A percentile compares a stretch with the other conserved stretches of the same genome.
Conservation (phyloP, 2,329 filamentous ascomycete genomes). For the Neopestalotiopsis clavispora region DNA sequence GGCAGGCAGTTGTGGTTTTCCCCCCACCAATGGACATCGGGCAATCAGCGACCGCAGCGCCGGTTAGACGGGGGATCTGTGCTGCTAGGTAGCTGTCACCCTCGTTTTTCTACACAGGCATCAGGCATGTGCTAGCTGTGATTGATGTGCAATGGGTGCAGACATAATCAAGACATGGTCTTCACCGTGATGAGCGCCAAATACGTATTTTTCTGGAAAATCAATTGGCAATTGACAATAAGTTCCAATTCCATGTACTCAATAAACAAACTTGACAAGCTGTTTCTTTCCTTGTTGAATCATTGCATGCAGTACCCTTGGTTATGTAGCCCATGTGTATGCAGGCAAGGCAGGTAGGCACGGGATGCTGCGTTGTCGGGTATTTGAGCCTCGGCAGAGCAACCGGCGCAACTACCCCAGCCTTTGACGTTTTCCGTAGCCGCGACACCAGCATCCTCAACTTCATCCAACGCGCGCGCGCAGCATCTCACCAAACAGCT, state of each 20-base stretch:
- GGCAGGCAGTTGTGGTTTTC: neutral
- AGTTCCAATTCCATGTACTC: too few relatives aligned
- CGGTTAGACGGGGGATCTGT: neutral
- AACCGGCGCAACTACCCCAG: neutral
- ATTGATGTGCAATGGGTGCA: too few relatives aligned
- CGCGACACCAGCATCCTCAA: neutral
- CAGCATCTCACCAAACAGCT: neutral
- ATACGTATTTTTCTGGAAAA: too few relatives aligned
- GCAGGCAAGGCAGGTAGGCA: neutral
- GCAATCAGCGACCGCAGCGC: neutral
- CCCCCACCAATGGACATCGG: neutral
- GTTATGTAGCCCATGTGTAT: neutral
- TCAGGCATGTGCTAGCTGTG: neutral
- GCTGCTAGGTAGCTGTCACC: neutral
- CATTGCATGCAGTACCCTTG: too few relatives aligned
- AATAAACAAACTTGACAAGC: too few relatives aligned
- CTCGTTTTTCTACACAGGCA: neutral
- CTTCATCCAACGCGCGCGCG: neutral
- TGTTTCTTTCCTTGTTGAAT: too few relatives aligned
- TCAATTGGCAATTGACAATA: too few relatives aligned
- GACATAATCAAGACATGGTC: too few relatives aligned
- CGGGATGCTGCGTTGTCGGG: neutral
- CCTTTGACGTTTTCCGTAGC: neutral
- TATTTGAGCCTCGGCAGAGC: conserved; percentile 7
- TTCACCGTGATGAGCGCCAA: too few relatives aligned